phyloP scores from a whole-genome alignment of 2,329 filamentous ascomycete species.

The Fusarium sp. region DNA sequence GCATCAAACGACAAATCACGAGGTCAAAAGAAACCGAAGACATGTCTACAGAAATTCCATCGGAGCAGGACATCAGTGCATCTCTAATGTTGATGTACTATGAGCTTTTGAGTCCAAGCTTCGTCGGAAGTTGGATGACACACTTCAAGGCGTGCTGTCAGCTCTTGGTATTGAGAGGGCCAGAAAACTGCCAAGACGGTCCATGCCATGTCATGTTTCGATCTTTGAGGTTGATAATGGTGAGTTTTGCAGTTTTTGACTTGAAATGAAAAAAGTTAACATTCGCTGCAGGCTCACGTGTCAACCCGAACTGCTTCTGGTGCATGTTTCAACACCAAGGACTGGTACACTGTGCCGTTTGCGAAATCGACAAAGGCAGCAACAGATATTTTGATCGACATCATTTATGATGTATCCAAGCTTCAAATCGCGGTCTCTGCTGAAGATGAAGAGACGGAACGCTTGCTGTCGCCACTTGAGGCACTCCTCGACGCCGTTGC shows the following conservation, averaged over 20 bases:
- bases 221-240: not conserved
- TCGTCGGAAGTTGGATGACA: not conserved
- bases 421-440: not conserved
- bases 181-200: not conserved
- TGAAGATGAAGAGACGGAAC: no score
- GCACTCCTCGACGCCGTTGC: not conserved
- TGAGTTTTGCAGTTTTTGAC: not conserved
- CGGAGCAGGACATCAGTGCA: not conserved
- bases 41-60: not conserved
- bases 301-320: not conserved
- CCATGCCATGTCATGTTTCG: not conserved
- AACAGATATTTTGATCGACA: not conserved
- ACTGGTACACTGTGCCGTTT: not conserved
- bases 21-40: no score
- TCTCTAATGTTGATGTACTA: not conserved
- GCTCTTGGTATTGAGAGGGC: not conserved
- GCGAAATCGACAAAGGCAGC: not conserved
- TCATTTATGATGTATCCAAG: not conserved
- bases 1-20: not conserved
- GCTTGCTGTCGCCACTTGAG: not conserved
- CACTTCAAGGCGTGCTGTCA: not conserved
- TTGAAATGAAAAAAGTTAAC: not conserved
- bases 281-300: not conserved
- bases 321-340: not conserved
- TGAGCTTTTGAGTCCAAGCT: not conserved